Evolutionary conservation across 306 rosid genomes (phyloP).

Genomic region (Castanospermum australe): DNA sequence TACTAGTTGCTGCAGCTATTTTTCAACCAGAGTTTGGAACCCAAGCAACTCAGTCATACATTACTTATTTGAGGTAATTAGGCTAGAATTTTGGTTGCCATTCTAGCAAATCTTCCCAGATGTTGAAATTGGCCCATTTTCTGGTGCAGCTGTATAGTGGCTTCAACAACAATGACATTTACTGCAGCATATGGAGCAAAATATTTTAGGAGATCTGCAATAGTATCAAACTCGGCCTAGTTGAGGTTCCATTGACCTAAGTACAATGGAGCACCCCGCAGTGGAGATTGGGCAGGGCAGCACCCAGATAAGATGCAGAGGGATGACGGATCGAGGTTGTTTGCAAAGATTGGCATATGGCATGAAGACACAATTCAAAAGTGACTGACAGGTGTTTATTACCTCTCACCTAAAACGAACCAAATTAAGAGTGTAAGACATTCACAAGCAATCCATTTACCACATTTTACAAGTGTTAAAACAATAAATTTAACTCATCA

Average conservation of each 20-base stretch:
- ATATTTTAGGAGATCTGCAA: slow-evolving; percentile 43
- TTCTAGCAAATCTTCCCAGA: neutral
- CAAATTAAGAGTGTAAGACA: neutral
- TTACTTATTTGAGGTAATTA: slow-evolving; percentile 67
- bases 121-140: slow-evolving; percentile 8
- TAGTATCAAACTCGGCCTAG: slow-evolving; percentile 16
- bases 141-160: slow-evolving; percentile 86
- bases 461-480: no score
- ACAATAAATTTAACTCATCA: no score
- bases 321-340: neutral
- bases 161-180: slow-evolving; percentile 70
- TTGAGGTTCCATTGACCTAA: neutral
- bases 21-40: slow-evolving; percentile 93
- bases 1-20: slow-evolving; percentile 80
- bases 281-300: neutral
- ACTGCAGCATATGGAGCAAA: slow-evolving; percentile 69
- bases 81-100: neutral
- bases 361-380: neutral
- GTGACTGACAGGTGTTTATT: neutral
- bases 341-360: neutral
- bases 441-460: neutral
- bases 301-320: neutral
- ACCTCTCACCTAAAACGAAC: neutral
- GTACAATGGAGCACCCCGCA: neutral
- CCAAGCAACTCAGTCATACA: slow-evolving; percentile 56